Evolutionary conservation across 345 rosid species (phyloP), one percentile per base, ranked within the genome.

Genomic region (Clarkia xantiana): DNA sequence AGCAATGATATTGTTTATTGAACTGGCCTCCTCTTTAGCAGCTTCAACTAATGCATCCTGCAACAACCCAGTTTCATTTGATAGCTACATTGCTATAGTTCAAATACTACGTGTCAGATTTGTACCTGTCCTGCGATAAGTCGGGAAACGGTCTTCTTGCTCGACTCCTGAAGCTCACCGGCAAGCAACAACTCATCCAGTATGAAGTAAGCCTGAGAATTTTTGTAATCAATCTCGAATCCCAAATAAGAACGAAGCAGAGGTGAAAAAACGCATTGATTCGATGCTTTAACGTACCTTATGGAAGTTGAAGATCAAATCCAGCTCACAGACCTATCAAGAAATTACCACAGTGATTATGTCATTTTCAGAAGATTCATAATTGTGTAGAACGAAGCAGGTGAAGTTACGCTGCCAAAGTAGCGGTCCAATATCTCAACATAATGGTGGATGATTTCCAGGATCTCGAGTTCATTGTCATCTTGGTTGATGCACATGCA

Each of bases 121-220:
- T 29, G 36, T 64, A 72, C 80, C 74, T 80, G 79, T 9, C 71
- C 77, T 50, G 68, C 77, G 55, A 77, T 71, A 50, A 68, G 58
- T 49, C 77, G 65, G 42, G 70, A 61, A 15, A 75, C 69, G n/a
- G 67, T 61, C 59, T 72, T 74, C 64, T 71, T 77, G 76, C 84
- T 75, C 29, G 81, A 57, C 54, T 75, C 88, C 61, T 80, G 82
- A 56, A 80, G 88, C 59, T 75, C 79, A 22, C 83, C 84, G 2
- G 81, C 81, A 16, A 69, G 68, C 66, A 79, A 46, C 16, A 76
- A 58, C 71, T 76, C 82, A 50, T 76, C 86, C 70, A 79, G 54
- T 67, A 76, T 64, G 48, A 70, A 79, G 40, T 76, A 73, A 36
- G 81, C 85, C 85, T 75, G 53, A 18, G 9, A 36, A 41, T 25